A percentile compares a stretch with the other conserved stretches of the same genome.
Conservation (phyloP, 768 basidiomycete genomes). For the Pleurotus eryngii region DNA sequence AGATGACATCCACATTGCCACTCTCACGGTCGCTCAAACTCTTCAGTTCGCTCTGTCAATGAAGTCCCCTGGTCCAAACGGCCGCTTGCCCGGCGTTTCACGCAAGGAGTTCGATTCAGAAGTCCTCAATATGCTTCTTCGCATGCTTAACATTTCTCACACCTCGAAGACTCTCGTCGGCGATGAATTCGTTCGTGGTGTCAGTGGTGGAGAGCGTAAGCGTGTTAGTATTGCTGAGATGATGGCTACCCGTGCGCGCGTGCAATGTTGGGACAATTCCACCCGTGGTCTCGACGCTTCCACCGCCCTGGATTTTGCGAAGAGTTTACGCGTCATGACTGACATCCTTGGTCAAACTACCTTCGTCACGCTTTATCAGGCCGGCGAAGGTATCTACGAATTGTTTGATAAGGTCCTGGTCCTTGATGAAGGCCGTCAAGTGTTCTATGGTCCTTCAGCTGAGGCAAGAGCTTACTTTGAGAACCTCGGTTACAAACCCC, state of each 20-base stretch:
- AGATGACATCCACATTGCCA: constrained; percentile 84
- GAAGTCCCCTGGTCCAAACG: constrained; percentile 67
- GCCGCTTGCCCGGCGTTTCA: constrained; percentile 65
- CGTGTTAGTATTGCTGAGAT: constrained; percentile 83
- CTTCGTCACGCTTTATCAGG: constrained; percentile 81
- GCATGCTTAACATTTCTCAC: constrained; percentile 83
- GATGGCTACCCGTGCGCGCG: constrained; percentile 76
- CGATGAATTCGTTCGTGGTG: constrained; percentile 80
- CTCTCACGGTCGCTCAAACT: constrained; percentile 77
- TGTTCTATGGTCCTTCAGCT: constrained; percentile 73
- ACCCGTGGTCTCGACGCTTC: constrained; percentile 82
- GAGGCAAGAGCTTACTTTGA: constrained; percentile 82
- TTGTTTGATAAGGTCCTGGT: constrained; percentile 88
- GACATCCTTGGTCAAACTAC: constrained; percentile 80
- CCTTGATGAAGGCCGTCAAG: constrained; percentile 75
- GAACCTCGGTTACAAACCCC: constrained; percentile 63
- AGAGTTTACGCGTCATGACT: constrained; percentile 76
- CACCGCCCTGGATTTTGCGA: constrained; percentile 84
- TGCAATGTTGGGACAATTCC: constrained; percentile 83
- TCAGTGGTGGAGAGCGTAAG: constrained; percentile 80
- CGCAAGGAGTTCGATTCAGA: constrained; percentile 53
- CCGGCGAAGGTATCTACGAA: constrained; percentile 74
- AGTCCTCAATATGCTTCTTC: constrained; percentile 61
- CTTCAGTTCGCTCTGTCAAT: constrained; percentile 68
- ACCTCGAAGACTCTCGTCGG: constrained; percentile 79